Evolutionary conservation across 352 stramenopile species (phyloP).

Genomic region (Achlya hypogyna): DNA sequence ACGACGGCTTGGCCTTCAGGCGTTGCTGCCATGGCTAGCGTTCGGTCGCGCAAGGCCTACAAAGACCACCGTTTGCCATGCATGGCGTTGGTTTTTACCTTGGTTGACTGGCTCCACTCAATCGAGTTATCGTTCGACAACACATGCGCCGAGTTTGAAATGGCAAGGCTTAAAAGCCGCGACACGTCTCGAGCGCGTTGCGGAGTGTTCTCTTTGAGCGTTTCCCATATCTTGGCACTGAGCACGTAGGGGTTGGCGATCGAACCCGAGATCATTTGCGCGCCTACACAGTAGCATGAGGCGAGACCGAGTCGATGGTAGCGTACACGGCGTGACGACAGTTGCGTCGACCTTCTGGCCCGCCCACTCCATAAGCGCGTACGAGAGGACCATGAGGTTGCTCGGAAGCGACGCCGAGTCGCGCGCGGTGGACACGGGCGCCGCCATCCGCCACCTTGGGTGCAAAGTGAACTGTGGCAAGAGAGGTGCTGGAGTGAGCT

Average conservation of each 20-base stretch:
- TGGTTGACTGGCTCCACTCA: constrained; percentile 30
- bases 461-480: not conserved
- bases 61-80: not conserved
- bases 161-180: constrained; percentile 44
- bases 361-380: constrained; percentile 8
- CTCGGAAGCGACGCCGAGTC: not conserved
- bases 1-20: constrained; percentile 47
- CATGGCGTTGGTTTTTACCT: constrained; percentile 7
- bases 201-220: constrained; percentile 59
- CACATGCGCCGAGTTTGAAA: constrained; percentile 47
- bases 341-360: constrained; percentile 12
- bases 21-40: constrained; percentile 40
- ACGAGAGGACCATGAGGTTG: constrained; percentile 13
- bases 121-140: constrained; percentile 40
- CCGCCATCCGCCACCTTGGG: not conserved
- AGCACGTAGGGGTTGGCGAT: constrained; percentile 66
- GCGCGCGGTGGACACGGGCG: not conserved
- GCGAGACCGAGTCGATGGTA: not conserved
- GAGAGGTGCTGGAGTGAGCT: not conserved
- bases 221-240: constrained; percentile 63
- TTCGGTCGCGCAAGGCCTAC: constrained; percentile 40
- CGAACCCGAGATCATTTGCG: constrained; percentile 27
- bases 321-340: constrained; percentile 13
- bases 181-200: constrained; percentile 61
- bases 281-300: not conserved